phyloP scores from a whole-genome alignment of 371 early-diverging fungal genomes.

The Circinella minor region DNA sequence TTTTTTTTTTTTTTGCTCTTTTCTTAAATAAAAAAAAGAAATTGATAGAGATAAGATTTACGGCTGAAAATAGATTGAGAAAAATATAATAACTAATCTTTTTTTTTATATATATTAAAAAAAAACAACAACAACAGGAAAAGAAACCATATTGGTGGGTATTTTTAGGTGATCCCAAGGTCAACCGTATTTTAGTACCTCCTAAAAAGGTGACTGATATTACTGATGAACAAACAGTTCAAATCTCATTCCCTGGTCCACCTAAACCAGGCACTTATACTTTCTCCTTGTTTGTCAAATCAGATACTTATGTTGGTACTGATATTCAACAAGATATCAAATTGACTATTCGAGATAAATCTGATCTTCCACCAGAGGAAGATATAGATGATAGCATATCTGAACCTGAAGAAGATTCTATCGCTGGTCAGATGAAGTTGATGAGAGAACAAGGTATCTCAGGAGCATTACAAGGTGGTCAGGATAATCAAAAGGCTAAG shows the following conservation, averaged over 20 bases:
- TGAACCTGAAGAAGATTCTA: slow-evolving; percentile 94
- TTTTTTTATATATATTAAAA: neutral
- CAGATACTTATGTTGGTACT: slow-evolving; percentile 86
- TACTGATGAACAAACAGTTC: slow-evolving; percentile 68
- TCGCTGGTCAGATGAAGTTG: slow-evolving; percentile 92
- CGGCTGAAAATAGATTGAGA: too few species aligned
- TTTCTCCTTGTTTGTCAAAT: slow-evolving; percentile 85
- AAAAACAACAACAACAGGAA: slow-evolving; percentile 41
- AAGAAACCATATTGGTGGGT: slow-evolving; percentile 95
- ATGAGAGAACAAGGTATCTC: slow-evolving; percentile 78
- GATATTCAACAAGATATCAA: slow-evolving; percentile 79
- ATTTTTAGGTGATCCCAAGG: slow-evolving; percentile 83
- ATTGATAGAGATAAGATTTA: neutral
- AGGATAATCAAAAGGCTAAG: slow-evolving; percentile 34
- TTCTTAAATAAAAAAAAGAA: neutral
- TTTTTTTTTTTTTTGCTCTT: neutral
- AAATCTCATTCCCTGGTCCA: slow-evolving; percentile 94
- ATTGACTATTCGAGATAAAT: slow-evolving; percentile 72
- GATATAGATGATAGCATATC: slow-evolving; percentile 93
- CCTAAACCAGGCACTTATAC: slow-evolving; percentile 83
- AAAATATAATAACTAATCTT: neutral
- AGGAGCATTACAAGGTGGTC: slow-evolving; percentile 64
- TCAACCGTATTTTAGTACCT: slow-evolving; percentile 80
- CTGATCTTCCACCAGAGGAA: slow-evolving; percentile 71
- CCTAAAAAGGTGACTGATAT: slow-evolving; percentile 84